These are phyloP conservation scores for Suillus paluster DNA, from an alignment of 768 basidiomycete species.

Conservation along the genomic window DNA sequence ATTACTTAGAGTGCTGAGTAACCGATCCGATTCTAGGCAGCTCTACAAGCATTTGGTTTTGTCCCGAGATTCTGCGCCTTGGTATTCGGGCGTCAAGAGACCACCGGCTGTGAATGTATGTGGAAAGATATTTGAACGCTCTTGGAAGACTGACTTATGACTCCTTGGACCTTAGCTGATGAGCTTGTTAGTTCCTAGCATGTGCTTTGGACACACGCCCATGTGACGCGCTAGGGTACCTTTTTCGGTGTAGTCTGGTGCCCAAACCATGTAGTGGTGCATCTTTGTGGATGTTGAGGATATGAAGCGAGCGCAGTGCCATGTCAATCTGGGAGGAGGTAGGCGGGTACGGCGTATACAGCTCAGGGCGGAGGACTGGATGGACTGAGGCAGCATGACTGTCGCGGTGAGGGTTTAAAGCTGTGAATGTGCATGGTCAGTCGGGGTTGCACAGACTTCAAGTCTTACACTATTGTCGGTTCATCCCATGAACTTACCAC, in stretches of 20 bases:
- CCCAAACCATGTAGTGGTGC: slow-evolving; percentile 52
- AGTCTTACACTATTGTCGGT: too few species aligned
- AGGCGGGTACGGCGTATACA: not conserved
- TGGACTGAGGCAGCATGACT: not conserved
- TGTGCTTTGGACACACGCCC: slow-evolving; percentile 56
- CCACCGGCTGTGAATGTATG: slow-evolving; percentile 61
- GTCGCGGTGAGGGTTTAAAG: not conserved
- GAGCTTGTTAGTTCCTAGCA: slow-evolving; percentile 46
- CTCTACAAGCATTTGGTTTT: too few species aligned
- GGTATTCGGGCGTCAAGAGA: slow-evolving; percentile 61
- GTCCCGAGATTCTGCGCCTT: slow-evolving; percentile 45
- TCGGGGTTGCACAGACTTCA: too few species aligned
- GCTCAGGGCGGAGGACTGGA: not conserved
- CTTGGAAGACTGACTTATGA: slow-evolving; percentile 51
- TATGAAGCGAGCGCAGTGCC: not conserved
- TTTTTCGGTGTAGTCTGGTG: slow-evolving; percentile 66
- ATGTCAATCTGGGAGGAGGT: not conserved
- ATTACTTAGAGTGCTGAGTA: too few species aligned
- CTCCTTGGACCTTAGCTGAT: slow-evolving; percentile 47
- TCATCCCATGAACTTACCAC: too few species aligned
- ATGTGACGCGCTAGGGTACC: slow-evolving; percentile 61
- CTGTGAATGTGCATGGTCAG: not conserved
- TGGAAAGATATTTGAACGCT: too few species aligned
- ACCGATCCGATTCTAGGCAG: too few species aligned
- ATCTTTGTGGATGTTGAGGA: not conserved